Percentiles rank a stretch among this genome's conserved stretches.
These are phyloP conservation scores for Blastomyces percursus DNA, from an alignment of 2,329 filamentous ascomycete genomes.

Conservation along the genomic window DNA sequence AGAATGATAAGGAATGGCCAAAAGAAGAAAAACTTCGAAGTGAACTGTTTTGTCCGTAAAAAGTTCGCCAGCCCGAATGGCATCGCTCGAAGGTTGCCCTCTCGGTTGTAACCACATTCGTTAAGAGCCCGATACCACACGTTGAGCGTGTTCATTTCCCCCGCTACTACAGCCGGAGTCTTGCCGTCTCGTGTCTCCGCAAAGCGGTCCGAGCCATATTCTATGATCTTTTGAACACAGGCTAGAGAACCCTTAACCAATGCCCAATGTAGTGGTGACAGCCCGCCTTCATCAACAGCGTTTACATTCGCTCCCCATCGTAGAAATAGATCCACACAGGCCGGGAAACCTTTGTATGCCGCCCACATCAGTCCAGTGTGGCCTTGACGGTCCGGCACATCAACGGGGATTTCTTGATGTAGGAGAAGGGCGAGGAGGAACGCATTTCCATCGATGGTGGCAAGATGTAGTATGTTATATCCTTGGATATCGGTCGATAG, in stretches of 20 bases:
- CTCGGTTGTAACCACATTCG: slow-evolving; percentile 72
- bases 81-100: slow-evolving; percentile 58
- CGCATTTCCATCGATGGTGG: slow-evolving; percentile 93
- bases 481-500: slow-evolving; percentile 87
- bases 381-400: slow-evolving; percentile 76
- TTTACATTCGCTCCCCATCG: slow-evolving; percentile 94
- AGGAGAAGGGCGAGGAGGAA: slow-evolving; percentile 79
- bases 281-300: slow-evolving; percentile 78
- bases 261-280: slow-evolving; percentile 93
- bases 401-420: slow-evolving; percentile 90
- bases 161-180: slow-evolving; percentile 72
- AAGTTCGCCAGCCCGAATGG: slow-evolving; percentile 65
- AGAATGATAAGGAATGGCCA: slow-evolving; percentile 74
- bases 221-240: slow-evolving; percentile 86
- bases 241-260: slow-evolving; percentile 83
- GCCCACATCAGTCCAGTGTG: slow-evolving; percentile 98
- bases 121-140: slow-evolving; percentile 74
- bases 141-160: slow-evolving; percentile 75
- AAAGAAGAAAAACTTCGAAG: slow-evolving; percentile 78
- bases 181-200: slow-evolving; percentile 83
- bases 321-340: slow-evolving; percentile 82
- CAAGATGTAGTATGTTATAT: slow-evolving; percentile 95
- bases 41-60: slow-evolving; percentile 63
- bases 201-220: slow-evolving; percentile 91
- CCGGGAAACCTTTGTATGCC: slow-evolving; percentile 90